Evolutionary conservation across 805 yeast genomes (phyloP).

Genomic region (Metschnikowia sp.): DNA sequence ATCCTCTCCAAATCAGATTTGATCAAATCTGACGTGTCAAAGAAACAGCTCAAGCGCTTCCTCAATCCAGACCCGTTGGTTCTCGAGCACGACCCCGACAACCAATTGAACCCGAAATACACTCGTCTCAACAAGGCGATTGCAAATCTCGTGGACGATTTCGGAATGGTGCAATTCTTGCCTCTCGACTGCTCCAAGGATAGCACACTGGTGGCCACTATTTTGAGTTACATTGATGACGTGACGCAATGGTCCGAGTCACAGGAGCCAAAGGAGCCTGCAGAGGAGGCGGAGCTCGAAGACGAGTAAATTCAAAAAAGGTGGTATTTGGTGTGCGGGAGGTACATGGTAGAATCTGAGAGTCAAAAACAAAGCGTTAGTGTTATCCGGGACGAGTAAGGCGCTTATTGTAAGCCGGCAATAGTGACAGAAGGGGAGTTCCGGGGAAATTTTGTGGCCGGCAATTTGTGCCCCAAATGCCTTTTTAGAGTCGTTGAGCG

Average conservation of each 20-base stretch:
- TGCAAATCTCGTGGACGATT: conserved; percentile 90
- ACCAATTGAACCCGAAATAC: conserved; percentile 50
- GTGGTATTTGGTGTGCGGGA: no score
- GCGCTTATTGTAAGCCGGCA: no score
- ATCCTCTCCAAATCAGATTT: conserved; percentile 84
- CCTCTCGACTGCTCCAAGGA: conserved; percentile 74
- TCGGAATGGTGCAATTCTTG: conserved; percentile 96
- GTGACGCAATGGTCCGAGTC: conserved; percentile 96
- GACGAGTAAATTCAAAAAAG: conserved; percentile 5
- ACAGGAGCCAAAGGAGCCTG: conserved; percentile 96
- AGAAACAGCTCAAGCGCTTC: conserved; percentile 74
- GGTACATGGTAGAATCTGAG: no score
- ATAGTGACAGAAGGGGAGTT: no score
- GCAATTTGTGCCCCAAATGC: no score
- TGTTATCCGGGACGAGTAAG: no score
- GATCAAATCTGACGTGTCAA: conserved; percentile 72
- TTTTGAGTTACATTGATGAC: conserved; percentile 90
- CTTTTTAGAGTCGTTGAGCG: no score
- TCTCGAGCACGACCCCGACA: conserved; percentile 32
- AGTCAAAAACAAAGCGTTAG: no score
- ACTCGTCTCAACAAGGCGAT: conserved; percentile 72
- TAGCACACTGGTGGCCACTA: conserved; percentile 73
- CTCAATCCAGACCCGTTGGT: conserved; percentile 89
- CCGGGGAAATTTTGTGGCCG: no score
- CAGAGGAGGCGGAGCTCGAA: conserved; percentile 35